Conservation (phyloP, 345 rosid genomes). For the Combretum micranthum region DNA sequence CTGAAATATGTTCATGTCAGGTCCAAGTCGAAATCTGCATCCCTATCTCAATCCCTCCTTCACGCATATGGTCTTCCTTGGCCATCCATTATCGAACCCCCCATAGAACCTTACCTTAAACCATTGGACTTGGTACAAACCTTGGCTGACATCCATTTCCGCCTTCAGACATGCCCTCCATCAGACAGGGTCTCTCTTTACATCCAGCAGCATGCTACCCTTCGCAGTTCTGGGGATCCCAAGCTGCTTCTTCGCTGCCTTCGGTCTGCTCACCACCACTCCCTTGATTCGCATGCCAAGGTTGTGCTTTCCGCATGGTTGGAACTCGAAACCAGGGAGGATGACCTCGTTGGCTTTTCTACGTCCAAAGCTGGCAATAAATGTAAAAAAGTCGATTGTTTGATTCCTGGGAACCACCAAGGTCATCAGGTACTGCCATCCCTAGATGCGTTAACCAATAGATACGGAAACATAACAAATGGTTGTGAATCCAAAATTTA, state of each 20-base stretch:
- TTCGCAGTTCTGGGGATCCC: conserved; percentile 62
- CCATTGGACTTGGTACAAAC: conserved; percentile 56
- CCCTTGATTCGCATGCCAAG: conserved; percentile 64
- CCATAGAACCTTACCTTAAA: conserved; percentile 59
- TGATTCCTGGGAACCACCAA: conserved; percentile 12
- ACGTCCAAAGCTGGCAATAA: conserved; percentile 46
- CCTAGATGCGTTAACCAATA: too few species aligned
- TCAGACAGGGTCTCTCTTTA: conserved; percentile 37
- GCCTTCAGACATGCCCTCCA: conserved; percentile 36
- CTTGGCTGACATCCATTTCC: conserved; percentile 54
- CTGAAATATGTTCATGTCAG: conserved; percentile 24
- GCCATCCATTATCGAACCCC: conserved; percentile 61
- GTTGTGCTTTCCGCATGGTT: conserved; percentile 85
- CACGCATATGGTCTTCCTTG: conserved; percentile 60
- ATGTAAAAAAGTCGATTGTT: conserved; percentile 53
- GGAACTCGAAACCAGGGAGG: conserved; percentile 68
- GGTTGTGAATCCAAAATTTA: conserved; percentile 41
- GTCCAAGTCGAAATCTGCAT: conserved; percentile 36
- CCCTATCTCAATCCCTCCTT: conserved; percentile 38
- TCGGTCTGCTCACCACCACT: conserved; percentile 51
- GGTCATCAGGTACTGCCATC: too few species aligned
- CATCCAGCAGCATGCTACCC: conserved; percentile 58
- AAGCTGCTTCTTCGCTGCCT: conserved; percentile 76
- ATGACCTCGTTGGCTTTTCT: conserved; percentile 54
- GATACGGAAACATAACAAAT: background rate